Base-by-base conservation (phyloP, 768 basidiomycete species). In the Cystobasidium ongulense region DNA sequence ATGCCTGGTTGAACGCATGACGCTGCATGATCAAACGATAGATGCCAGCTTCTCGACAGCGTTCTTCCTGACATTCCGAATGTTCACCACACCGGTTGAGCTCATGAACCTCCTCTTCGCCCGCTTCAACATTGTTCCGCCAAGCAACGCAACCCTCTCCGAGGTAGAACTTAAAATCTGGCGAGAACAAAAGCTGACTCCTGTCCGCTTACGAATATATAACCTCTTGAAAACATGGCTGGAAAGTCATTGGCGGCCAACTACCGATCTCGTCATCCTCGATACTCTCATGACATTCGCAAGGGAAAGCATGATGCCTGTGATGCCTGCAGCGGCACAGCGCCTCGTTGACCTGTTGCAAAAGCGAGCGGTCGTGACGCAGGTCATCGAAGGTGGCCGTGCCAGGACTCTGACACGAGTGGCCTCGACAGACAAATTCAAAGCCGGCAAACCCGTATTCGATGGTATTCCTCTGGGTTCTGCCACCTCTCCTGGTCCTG, bases 211-310 rank as follows among this genome's bases (percentile, higher is more conserved):
- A 70, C 87, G 96, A 36, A 88, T 97, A 43, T 89, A 90, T 54
- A 95, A 95, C 80, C 88, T 97, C 79, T 86, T 98, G 83, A 97
- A 94, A 84, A 85, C 85, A 13, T 99, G 96, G 96, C 84, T 96
- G 63, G 94, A 98, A 80, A 83, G 84, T 75, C 88, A 95, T 81
- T 98, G 95, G 94, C 85, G 88, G 7, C 80, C 87, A n/a, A 85
- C 85, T 0, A 84, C 86, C 11, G 96, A 98, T 80, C 85, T 87
- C 73, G 83, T 83, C 8, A 87, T 88, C 21, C 82, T 84, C 31
- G 80, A 80, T 0, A 73, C 68, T 0, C 64, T 85, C 23, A 68
- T 74, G 27, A 72, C 75, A 10, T 84, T 83, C 74, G 77, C 81
- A 1, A 53, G 74, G 1, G 80, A 81, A 0, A 64, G 76, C 1